phyloP scores from a whole-genome alignment of 495 filamentous ascomycete genomes.

The Hypoxylon subgilvum region DNA sequence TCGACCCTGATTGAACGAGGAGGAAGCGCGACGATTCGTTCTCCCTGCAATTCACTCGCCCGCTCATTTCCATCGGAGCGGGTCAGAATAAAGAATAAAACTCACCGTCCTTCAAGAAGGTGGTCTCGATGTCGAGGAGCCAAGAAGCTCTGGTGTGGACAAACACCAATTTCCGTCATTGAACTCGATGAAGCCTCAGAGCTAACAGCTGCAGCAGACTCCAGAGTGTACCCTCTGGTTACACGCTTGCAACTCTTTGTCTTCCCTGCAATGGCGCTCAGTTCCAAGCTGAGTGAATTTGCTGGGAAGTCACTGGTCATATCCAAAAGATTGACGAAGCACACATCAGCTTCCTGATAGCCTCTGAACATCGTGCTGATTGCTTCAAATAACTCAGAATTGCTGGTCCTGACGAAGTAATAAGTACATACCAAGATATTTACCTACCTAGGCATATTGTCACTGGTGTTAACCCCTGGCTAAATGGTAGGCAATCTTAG shows the following conservation, averaged over 20 bases:
- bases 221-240: slow-evolving; percentile 47
- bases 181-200: slow-evolving; percentile 44
- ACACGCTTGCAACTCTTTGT: slow-evolving; percentile 41
- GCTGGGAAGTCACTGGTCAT: too few relatives aligned
- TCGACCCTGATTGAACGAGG: slow-evolving; percentile 4
- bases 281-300: too few relatives aligned
- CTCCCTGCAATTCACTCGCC: too few relatives aligned
- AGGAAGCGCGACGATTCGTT: too few relatives aligned
- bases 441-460: slow-evolving; percentile 22
- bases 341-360: slow-evolving; percentile 41
- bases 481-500: slow-evolving; percentile 31
- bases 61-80: too few relatives aligned
- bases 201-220: slow-evolving; percentile 46
- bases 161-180: slow-evolving; percentile 37
- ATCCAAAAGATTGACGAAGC: slow-evolving; percentile 44
- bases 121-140: background rate
- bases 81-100: too few relatives aligned
- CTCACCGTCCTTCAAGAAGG: too few relatives aligned
- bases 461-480: too few relatives aligned
- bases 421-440: slow-evolving; percentile 41
- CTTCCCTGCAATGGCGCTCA: background rate
- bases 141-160: slow-evolving; percentile 23
- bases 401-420: slow-evolving; percentile 46
- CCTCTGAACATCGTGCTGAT: slow-evolving; percentile 46
- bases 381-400: slow-evolving; percentile 33